These are phyloP conservation scores for Nyctanthes arbortristis DNA, from an alignment of 257 asterid genomes.

Conservation along the genomic window DNA sequence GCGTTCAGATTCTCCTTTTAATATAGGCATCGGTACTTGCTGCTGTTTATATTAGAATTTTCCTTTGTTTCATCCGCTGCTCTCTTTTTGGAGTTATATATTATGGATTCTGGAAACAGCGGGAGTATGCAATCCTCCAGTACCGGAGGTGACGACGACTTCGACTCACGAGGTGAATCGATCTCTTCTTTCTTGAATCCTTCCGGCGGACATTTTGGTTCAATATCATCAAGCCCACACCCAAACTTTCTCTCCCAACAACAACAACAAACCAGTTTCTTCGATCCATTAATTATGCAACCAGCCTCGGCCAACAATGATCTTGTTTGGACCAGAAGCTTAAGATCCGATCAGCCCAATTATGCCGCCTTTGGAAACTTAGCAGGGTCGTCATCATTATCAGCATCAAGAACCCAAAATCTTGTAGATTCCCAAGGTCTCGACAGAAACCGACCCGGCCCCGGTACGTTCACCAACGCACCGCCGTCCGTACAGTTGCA, in stretches of 20 bases:
- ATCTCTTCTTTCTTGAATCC: conserved; percentile 54
- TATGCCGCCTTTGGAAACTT: conserved; percentile 32
- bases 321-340: conserved; percentile 54
- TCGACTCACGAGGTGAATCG: conserved; percentile 55
- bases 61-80: neutral
- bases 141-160: conserved; percentile 71
- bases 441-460: neutral
- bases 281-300: conserved; percentile 32
- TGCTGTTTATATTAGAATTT: neutral
- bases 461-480: conserved; percentile 2
- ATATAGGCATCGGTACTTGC: conserved; percentile 9
- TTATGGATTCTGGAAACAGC: conserved; percentile 81
- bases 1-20: conserved; percentile 15
- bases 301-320: conserved; percentile 30
- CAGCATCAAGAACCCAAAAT: conserved; percentile 22
- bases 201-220: conserved; percentile 29
- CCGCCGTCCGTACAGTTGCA: neutral
- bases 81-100: neutral
- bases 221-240: conserved; percentile 38
- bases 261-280: conserved; percentile 46
- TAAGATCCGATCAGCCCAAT: conserved; percentile 43
- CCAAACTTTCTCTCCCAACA: conserved; percentile 37
- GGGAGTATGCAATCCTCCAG: conserved; percentile 84
- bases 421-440: conserved; percentile 22
- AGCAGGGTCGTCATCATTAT: conserved; percentile 28